Evolutionary conservation across 768 basidiomycete species (phyloP), one percentile per base, ranked within the genome.

Genomic region (Tulasnella sp.): DNA sequence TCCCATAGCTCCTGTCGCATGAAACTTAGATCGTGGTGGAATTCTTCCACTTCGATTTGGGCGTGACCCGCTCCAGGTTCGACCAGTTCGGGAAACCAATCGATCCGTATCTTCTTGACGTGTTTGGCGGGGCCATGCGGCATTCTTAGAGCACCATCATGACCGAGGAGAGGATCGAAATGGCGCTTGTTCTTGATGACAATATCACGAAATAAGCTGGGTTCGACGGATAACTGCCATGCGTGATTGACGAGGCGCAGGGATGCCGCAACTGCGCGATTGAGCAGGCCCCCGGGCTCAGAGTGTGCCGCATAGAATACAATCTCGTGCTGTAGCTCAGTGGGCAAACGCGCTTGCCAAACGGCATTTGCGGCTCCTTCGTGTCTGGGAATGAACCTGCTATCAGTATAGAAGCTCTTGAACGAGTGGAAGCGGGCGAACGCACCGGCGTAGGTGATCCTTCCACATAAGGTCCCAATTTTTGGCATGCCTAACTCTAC

Each of bases 91-190:
- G 55, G 55, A 10, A 56, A 30, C 34, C 34, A 56, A 30, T 56
- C 38, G 19, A 56, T 23, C 13, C 55, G 55, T 19, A 56, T 23
- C 10, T 10, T 56, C 45, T 56, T 30, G 55, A 56, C 43, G 55
- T 47, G 17, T 47, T 26, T n/a, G 38, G 34, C 55, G 1, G 45
- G 29, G 1, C 45, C 43, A 19, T 38, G 26, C 2, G 32, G 27
- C 8, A 23, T 53, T 10, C 32, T 41, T 26, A 56, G 23, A 24
- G 42, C 45, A 19, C 55, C 55, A n/a, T 29, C 34, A 13, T 15
- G 43, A 24, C 55, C 55, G 19, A 56, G 43, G 7, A 56, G 55
- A 11, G 55, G 42, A 7, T 56, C 55, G 21, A 43, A 43, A 13
- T 56, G 55, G 15, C 24, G 21, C 23, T 45, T 38, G 21, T 48